Evolutionary conservation across 495 filamentous ascomycete species (phyloP), one percentile per base, ranked within the genome.

Genomic region (Aspergillus baeticus): DNA sequence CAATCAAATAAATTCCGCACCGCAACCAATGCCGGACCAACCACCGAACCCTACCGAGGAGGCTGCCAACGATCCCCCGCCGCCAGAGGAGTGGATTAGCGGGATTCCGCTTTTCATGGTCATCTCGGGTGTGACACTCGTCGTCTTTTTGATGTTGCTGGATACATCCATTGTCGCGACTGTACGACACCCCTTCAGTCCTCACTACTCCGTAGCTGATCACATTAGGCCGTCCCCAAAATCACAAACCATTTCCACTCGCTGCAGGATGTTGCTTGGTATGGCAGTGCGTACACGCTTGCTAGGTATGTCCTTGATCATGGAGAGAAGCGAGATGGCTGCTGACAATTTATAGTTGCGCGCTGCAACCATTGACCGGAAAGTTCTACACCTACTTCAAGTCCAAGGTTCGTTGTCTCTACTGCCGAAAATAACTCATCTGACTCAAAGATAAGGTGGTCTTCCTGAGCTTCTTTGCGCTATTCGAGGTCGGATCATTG

Each of bases 111-210:
- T 23, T 44, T 18, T 51, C 0, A 55, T 51, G 51, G 59, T 54
- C 10, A 52, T 73, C 8, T 54, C 51, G 1, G 62, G 53, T 0
- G 39, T 65, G 8, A 62, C 60, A 0, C 21, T 78, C 8, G 73
- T 69, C 15, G 60, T 63, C 6, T 82, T 81, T 59, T 51, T 83
- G 31, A 69, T 82, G 65, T 54, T 83, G 36, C 58, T 84, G 5
- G 81, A 47, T 13, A 47, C 44, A 1, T 22, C 47, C 0, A 50
- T 50, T 13, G 33, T 50, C 2, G 6, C 47, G 8, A 50, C 47
- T 1, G 51, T 50, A 50, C 26, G 8, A 20, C 38, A 6, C 20
- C 8, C 10, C 3, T 8, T 4, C 21, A 1, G 22, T 10, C 17
- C 23, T 36, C 21, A 2, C 14, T 10, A 10, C 17, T 10, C 10